Base-by-base conservation (phyloP, 2,329 filamentous ascomycete genomes). In the Zymoseptoria brevis region DNA sequence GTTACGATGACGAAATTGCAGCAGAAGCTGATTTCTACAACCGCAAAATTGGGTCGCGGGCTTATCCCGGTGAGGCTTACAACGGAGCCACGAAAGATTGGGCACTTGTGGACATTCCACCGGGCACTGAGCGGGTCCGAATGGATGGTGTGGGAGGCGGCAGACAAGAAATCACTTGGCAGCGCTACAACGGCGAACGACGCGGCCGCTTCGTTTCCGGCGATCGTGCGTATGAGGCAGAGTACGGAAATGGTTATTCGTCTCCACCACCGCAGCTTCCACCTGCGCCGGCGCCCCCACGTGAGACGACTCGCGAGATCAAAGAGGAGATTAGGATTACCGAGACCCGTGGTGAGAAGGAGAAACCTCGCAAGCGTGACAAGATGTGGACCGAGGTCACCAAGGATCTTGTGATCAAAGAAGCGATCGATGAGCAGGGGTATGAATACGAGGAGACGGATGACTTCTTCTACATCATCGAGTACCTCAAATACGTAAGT, bases 341-440 rank as follows among this genome's bases (percentile, higher is more conserved):
- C 13, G 61, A 66, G 52, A 63, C 64, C 5, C 57, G 63, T 29
- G 52, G 51, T 11, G 62, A 57, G 60, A 58, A 50, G 55, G 58
- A 60, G 59, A 54, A 57, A 22, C 60, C 61, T 13, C 62, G 60
- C 29, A 68, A 67, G 60, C 64, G 63, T 8, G 76, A 75, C 64
- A 77, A 79, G 61, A 89, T 96, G 78, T 97, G 93, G 93, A 99
- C 94, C 0, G 94, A 97, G 75, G 90, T 99, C 67, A 96, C 93
- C 52, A 96, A 96, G 76, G 92, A 96, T 66, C 76, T 97, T 41
- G 90, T 97, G 16, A 81, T 87, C 60, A 85, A 87, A 56, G 91
- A 96, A 72, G 94, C 94, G 19, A 89, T 97, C 64, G 87, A 96
- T 66, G 81, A 87, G 68, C 77, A 87, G 70, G 90, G 90, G 2